Evolutionary conservation across 805 yeast genomes (phyloP).

Genomic region (Yamadazyma scolyti): DNA sequence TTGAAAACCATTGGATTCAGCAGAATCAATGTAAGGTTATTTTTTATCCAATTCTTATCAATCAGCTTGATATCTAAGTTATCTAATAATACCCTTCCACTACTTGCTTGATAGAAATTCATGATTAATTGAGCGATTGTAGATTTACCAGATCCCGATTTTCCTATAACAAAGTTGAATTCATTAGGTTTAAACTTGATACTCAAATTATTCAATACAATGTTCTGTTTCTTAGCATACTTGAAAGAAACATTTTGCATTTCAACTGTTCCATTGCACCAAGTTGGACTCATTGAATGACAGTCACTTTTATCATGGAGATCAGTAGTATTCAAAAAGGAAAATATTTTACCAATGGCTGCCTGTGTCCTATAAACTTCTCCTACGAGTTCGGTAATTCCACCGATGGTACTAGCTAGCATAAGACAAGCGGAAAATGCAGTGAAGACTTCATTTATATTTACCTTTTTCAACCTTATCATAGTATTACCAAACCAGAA

Average conservation of each 20-base stretch:
- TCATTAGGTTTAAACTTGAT: slow-evolving; percentile 33
- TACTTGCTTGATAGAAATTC: slow-evolving; percentile 47
- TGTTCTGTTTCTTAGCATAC: slow-evolving; percentile 55
- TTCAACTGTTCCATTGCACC: slow-evolving; percentile 44
- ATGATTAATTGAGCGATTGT: slow-evolving; percentile 65
- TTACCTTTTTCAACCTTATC: slow-evolving; percentile 47
- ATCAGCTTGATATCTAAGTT: slow-evolving; percentile 44
- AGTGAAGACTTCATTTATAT: slow-evolving; percentile 67
- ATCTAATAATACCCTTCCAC: slow-evolving; percentile 61
- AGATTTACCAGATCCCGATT: slow-evolving; percentile 93
- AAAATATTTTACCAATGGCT: slow-evolving; percentile 50
- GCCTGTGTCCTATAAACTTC: slow-evolving; percentile 69
- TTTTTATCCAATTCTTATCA: slow-evolving; percentile 48
- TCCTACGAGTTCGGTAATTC: slow-evolving; percentile 54
- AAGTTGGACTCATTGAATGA: slow-evolving; percentile 11
- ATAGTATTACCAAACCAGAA: slow-evolving; percentile 85
- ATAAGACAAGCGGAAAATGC: slow-evolving; percentile 79
- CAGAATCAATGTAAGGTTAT: slow-evolving; percentile 68
- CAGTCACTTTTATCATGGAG: slow-evolving; percentile 1
- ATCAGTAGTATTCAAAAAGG: slow-evolving; percentile 4
- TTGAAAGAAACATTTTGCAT: slow-evolving; percentile 57
- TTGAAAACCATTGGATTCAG: slow-evolving; percentile 68
- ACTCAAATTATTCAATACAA: slow-evolving; percentile 46
- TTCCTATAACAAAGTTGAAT: slow-evolving; percentile 70
- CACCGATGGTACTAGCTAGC: slow-evolving; percentile 59